Evolutionary conservation across 148 eudicot species (phyloP), one percentile per base, ranked within the genome.

Genomic region (Camellia granthamiana): DNA sequence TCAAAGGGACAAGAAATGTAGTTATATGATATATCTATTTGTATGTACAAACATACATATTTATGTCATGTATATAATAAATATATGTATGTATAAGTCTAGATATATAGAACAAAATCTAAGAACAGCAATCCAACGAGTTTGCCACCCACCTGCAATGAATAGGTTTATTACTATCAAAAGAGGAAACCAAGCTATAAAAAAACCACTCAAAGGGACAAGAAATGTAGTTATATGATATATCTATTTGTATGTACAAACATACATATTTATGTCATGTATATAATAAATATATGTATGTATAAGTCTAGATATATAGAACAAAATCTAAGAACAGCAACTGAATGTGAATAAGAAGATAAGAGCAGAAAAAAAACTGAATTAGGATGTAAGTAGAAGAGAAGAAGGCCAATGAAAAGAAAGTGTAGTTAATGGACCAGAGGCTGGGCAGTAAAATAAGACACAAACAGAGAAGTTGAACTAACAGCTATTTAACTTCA

Each of bases 111-210:
- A 56, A 19, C 7, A 30, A 46, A 41, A 30, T 41, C 23, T 43
- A 42, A 58, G 52, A 58, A 6, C 77, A n/a, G n/a, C n/a, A n/a
- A n/a, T n/a, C n/a, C n/a, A n/a, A n/a, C n/a, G n/a, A n/a, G n/a
- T n/a, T n/a, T n/a, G n/a, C n/a, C n/a, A n/a, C n/a, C n/a, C n/a
- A n/a, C n/a, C n/a, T n/a, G n/a, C n/a, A n/a, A n/a, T n/a, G n/a
- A n/a, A n/a, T n/a, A n/a, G n/a, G n/a, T n/a, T n/a, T n/a, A n/a
- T n/a, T n/a, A n/a, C n/a, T n/a, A n/a, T n/a, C n/a, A n/a, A n/a
- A n/a, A 60, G 69, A 77, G 23, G 58, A 21, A 71, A 38, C 70
- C 74, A 65, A 56, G 51, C 21, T 21, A 82, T 42, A 72, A 64
- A 83, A 66, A 43, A 69, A 80, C 56, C 46, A 41, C 19, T 3